A percentile compares a stretch with the other conserved stretches of the same genome.
Evolutionary conservation across 225 moss, liverwort and hornwort genomes (phyloP).

Genomic region (Pseudisothecium myosuroides): DNA sequence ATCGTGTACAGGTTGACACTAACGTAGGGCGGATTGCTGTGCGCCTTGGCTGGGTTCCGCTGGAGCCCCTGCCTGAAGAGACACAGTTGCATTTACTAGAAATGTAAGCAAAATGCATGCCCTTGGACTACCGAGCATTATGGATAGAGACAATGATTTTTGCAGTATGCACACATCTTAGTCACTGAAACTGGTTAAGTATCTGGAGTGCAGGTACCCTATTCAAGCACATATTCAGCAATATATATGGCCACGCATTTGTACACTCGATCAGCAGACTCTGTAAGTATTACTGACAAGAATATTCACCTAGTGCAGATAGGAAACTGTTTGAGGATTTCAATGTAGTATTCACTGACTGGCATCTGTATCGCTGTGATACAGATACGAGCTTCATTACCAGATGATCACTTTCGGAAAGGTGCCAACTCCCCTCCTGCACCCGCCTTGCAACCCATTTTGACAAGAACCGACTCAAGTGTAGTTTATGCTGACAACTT

Average conservation of each 20-base stretch:
- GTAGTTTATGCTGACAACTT: neutral
- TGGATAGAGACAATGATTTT: neutral
- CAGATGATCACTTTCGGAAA: slow-evolving; percentile 99
- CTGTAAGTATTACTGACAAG: slow-evolving; percentile 45
- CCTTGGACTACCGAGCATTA: neutral
- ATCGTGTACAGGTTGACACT: slow-evolving; percentile 70
- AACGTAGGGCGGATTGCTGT: slow-evolving; percentile 92
- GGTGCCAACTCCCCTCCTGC: slow-evolving; percentile 22
- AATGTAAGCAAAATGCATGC: slow-evolving; percentile 41
- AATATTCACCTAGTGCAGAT: neutral
- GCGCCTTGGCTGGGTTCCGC: slow-evolving; percentile 94
- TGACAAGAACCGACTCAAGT: neutral
- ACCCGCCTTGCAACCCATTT: neutral
- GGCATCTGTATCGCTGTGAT: neutral
- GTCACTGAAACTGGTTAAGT: neutral
- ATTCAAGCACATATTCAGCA: slow-evolving; percentile 87
- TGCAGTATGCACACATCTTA: neutral
- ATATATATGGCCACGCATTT: slow-evolving; percentile 91
- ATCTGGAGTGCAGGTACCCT: slow-evolving; percentile 61
- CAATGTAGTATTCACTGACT: neutral
- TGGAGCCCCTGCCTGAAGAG: slow-evolving; percentile 78
- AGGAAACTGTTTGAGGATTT: neutral
- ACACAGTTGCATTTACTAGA: slow-evolving; percentile 78
- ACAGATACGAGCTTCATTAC: slow-evolving; percentile 96
- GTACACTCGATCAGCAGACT: slow-evolving; percentile 68